phyloP scores from a whole-genome alignment of 2,329 filamentous ascomycete genomes.

The Paraconiothyrium sp. region DNA sequence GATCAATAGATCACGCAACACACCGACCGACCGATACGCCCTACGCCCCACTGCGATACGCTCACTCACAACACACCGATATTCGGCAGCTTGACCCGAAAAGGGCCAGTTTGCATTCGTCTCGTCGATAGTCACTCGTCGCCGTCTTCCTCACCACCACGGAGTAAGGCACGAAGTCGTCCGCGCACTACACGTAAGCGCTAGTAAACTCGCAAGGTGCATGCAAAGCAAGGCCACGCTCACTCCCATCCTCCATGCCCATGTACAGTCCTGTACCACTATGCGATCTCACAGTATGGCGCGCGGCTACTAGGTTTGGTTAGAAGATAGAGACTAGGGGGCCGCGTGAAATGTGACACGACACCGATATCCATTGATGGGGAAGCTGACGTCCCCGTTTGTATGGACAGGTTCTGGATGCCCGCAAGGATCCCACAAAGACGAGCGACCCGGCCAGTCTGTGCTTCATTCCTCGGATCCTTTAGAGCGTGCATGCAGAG shows the following conservation, averaged over 20 bases:
- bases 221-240: too few species aligned
- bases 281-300: background rate
- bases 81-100: background rate
- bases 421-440: too few species aligned
- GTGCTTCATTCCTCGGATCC: too few species aligned
- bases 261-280: too few species aligned
- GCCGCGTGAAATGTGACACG: slow-evolving; percentile 17
- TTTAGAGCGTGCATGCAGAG: too few species aligned
- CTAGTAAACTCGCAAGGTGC: slow-evolving; percentile 13
- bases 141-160: too few species aligned
- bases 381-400: slow-evolving; percentile 6
- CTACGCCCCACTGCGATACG: background rate
- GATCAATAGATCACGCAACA: background rate
- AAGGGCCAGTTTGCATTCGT: background rate
- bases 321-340: background rate
- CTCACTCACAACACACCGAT: background rate
- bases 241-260: too few species aligned
- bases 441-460: too few species aligned
- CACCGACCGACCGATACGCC: background rate
- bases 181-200: slow-evolving; percentile 23
- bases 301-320: slow-evolving; percentile 17
- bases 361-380: background rate
- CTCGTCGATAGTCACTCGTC: too few species aligned
- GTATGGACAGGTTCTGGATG: too few species aligned
- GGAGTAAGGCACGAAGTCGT: background rate